Conservation (phyloP, 805 yeast species). For the Saccharomyces cerevisiae region DNA sequence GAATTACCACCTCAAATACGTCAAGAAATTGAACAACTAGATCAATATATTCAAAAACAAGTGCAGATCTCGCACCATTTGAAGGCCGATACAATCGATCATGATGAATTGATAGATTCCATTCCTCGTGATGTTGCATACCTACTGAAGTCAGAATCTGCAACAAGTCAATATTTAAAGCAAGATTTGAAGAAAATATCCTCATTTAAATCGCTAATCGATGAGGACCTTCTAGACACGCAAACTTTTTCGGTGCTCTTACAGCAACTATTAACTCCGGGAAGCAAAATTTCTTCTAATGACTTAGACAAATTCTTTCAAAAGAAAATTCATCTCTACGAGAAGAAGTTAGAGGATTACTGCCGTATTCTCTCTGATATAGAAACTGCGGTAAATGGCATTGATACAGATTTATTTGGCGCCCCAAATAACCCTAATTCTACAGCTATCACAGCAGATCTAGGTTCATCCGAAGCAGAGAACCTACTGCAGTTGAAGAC, state of each 20-base stretch:
- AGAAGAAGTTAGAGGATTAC: slow-evolving; percentile 42
- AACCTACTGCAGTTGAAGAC: slow-evolving; percentile 21
- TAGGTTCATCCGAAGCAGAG: slow-evolving; percentile 10
- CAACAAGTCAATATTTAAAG: slow-evolving; percentile 56
- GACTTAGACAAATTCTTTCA: slow-evolving; percentile 53
- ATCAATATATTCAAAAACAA: slow-evolving; percentile 65
- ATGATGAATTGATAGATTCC: slow-evolving; percentile 54
- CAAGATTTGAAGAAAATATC: slow-evolving; percentile 41
- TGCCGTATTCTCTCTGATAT: slow-evolving; percentile 41
- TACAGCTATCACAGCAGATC: slow-evolving; percentile 5
- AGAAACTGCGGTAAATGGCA: slow-evolving; percentile 55
- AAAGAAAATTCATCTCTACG: slow-evolving; percentile 32
- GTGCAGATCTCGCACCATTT: slow-evolving; percentile 63
- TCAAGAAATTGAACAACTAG: slow-evolving; percentile 59
- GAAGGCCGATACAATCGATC: slow-evolving; percentile 53
- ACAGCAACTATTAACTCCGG: slow-evolving; percentile 44
- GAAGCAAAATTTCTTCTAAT: slow-evolving; percentile 46
- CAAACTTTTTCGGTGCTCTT: slow-evolving; percentile 46
- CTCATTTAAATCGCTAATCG: slow-evolving; percentile 37
- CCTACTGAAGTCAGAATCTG: slow-evolving; percentile 50
- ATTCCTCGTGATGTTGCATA: slow-evolving; percentile 67
- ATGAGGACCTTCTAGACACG: slow-evolving; percentile 37
- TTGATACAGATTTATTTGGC: slow-evolving; percentile 40
- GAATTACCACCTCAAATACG: slow-evolving; percentile 68
- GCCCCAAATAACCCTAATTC: slow-evolving; percentile 7